Conservation (phyloP, 441 rosid genomes). For the Iberis amara region DNA sequence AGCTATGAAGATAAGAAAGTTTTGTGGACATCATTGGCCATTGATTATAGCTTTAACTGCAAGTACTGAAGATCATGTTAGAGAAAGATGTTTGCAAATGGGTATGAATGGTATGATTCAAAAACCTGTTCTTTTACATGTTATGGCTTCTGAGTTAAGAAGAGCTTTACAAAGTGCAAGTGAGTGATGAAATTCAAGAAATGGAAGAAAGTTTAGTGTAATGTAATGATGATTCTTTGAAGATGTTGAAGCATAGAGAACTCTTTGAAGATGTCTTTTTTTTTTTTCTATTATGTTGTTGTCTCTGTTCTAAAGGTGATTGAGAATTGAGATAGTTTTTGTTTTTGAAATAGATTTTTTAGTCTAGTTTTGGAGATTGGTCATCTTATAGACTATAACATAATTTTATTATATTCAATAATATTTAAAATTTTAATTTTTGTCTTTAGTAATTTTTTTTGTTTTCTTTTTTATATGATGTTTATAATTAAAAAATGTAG, state of each 20-base stretch:
- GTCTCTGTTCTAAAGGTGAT: not conserved
- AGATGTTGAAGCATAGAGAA: slow-evolving; percentile 16
- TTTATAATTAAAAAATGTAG: too few species aligned
- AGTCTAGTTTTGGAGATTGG: too few species aligned
- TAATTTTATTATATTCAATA: too few species aligned
- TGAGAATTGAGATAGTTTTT: not conserved
- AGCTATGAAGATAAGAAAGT: slow-evolving; percentile 62
- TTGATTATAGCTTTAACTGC: slow-evolving; percentile 63
- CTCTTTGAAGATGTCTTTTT: slow-evolving; percentile 5
- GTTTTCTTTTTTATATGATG: too few species aligned
- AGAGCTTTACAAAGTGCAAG: slow-evolving; percentile 49
- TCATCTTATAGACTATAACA: too few species aligned
- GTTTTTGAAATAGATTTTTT: not conserved
- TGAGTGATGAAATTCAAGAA: slow-evolving; percentile 33
- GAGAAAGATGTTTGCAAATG: slow-evolving; percentile 47
- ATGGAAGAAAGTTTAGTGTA: not conserved
- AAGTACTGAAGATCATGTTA: slow-evolving; percentile 51
- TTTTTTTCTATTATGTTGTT: slow-evolving; percentile 9
- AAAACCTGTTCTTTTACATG: slow-evolving; percentile 58
- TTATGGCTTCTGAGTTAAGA: slow-evolving; percentile 55
- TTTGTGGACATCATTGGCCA: slow-evolving; percentile 50
- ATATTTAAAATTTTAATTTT: too few species aligned
- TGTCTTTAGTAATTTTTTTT: too few species aligned
- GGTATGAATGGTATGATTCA: slow-evolving; percentile 67
- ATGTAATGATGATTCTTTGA: slow-evolving; percentile 6